phyloP scores from a whole-genome alignment of 2,329 filamentous ascomycete genomes.

The Catunica adiposa region DNA sequence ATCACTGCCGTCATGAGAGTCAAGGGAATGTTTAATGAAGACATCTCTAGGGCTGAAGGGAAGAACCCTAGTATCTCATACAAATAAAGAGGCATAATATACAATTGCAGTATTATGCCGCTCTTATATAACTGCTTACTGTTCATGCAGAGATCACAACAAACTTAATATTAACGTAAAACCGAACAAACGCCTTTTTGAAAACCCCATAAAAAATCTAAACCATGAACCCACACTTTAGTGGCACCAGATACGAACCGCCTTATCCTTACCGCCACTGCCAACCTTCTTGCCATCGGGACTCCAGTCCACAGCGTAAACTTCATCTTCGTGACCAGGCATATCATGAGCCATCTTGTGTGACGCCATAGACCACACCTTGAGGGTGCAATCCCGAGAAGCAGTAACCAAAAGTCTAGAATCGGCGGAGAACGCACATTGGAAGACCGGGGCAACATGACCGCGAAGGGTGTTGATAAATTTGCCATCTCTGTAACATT shows the following conservation, averaged over 20 bases:
- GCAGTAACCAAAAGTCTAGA: constrained; percentile 74
- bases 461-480: constrained; percentile 80
- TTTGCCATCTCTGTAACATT: constrained; percentile 38
- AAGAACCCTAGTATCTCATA: no score
- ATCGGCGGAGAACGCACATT: constrained; percentile 83
- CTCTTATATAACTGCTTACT: no score
- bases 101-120: no score
- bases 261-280: constrained; percentile 86
- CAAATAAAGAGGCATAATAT: no score
- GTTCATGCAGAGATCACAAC: no score
- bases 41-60: no score
- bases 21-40: no score
- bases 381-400: constrained; percentile 84
- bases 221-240: constrained; percentile 21
- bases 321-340: constrained; percentile 80
- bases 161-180: no score
- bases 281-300: constrained; percentile 77
- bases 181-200: background rate
- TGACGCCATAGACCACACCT: constrained; percentile 82
- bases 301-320: constrained; percentile 90
- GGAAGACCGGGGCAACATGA: constrained; percentile 81
- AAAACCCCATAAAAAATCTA: background rate
- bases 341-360: constrained; percentile 68
- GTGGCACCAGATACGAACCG: constrained; percentile 49
- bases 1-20: no score